Base-by-base conservation (phyloP, 495 filamentous ascomycete species). In the Aspergillus saccharolyticus region DNA sequence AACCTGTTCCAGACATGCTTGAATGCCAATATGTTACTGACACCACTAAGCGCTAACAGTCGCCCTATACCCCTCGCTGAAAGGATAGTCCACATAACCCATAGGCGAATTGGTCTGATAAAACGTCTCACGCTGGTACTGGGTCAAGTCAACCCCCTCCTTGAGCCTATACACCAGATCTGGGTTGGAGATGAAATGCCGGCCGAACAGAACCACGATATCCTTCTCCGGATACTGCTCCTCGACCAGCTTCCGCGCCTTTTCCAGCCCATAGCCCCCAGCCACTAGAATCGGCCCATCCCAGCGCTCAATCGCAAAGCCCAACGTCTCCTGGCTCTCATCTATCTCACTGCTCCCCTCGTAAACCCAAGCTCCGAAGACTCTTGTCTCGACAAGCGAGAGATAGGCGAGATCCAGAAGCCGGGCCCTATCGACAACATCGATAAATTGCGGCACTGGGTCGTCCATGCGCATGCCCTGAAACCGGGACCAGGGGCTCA, bases 401-500 rank as follows among this genome's bases (percentile, higher is more conserved):
- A 87, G 55, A 65, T 85, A 91, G 0, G 84, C 83, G 19, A 91
- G 70, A 30, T 76, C 71, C n/a, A 85, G 62, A 58, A 70, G 61
- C 16, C 76, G 77, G 21, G 86, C 64, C 57, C 78, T 66, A 28
- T 65, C 17, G 4, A 83, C 68, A 1, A 89, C 61, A 59, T 88
- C 74, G 16, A 65, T 70, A 64, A 87, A 91, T 61, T 89, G 84
- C 16, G 82, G 77, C 4, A 80, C 57, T 5, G 84, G 82, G 46
- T 90, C 78, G 4, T 64, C 59, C 84, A 89, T 89, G 22, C 68
- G 62, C 85, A 90, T 90, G 17, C 77, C 83, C 69, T 89, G 85
- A 75, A 86, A 91, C 0, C 61, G 64, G 52, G 74, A 80, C 68
- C 73, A 91, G 4, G 88, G 89, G 53, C 76, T 82, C 10, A 91